phyloP scores from a whole-genome alignment of 352 stramenopile species.

The Globisporangium nodosum region DNA sequence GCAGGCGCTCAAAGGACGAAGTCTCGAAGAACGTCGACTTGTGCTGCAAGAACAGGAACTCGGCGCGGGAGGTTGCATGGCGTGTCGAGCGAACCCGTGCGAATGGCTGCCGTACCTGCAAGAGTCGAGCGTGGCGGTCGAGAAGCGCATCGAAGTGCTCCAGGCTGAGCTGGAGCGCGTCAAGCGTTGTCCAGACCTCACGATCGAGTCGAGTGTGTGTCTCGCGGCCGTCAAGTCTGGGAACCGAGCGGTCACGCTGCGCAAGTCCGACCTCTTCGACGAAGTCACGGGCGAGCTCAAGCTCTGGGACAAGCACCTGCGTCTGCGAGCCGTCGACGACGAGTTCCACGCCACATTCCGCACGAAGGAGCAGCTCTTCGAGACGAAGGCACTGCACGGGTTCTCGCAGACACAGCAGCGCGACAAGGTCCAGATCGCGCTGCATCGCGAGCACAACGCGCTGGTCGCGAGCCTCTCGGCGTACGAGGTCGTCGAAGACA shows the following conservation, averaged over 20 bases:
- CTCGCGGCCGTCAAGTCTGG: constrained; percentile 59
- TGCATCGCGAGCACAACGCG: constrained; percentile 84
- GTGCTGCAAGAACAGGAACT: constrained; percentile 67
- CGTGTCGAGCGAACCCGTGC: constrained; percentile 70
- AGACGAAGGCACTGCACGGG: constrained; percentile 88
- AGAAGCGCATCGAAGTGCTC: constrained; percentile 53
- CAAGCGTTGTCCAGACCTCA: constrained; percentile 46
- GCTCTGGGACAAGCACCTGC: constrained; percentile 61
- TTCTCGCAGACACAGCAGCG: constrained; percentile 85
- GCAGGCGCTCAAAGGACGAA: constrained; percentile 46
- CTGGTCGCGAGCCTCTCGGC: constrained; percentile 84
- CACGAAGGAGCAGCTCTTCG: constrained; percentile 74
- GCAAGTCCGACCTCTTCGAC: constrained; percentile 65
- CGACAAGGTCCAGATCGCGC: constrained; percentile 65
- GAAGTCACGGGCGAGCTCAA: constrained; percentile 65
- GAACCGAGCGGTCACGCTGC: constrained; percentile 36
- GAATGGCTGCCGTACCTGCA: constrained; percentile 56
- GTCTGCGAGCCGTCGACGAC: constrained; percentile 78
- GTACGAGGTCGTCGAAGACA: constrained; percentile 90
- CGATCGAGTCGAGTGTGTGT: constrained; percentile 49
- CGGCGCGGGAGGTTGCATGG: constrained; percentile 71
- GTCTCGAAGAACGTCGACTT: constrained; percentile 56
- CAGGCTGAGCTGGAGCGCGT: constrained; percentile 67
- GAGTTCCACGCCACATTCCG: constrained; percentile 91
- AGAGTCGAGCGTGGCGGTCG: constrained; percentile 42